Evolutionary conservation across 495 filamentous ascomycete species (phyloP).

Genomic region (Collariella sp.): DNA sequence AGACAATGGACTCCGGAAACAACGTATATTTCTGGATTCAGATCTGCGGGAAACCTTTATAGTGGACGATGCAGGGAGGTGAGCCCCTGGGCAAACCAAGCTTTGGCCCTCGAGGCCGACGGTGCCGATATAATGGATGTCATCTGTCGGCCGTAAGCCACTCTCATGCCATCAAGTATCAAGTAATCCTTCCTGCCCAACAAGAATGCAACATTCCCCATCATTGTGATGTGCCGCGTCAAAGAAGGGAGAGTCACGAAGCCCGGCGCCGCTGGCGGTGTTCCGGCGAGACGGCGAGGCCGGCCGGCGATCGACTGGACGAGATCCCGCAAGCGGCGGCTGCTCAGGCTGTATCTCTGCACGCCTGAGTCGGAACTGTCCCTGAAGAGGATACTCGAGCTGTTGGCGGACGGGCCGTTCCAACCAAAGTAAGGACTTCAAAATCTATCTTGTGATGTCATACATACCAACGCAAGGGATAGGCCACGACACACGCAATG

Average conservation of each 20-base stretch:
- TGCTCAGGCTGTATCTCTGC: slow-evolving; percentile 14
- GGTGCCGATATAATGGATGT: neutral
- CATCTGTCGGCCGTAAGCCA: neutral
- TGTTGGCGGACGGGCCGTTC: slow-evolving; percentile 11
- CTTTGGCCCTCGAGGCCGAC: too few species aligned
- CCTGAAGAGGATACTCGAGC: slow-evolving; percentile 13
- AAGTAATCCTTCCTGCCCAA: neutral
- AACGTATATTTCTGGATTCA: neutral
- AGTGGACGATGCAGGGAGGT: neutral
- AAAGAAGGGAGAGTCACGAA: slow-evolving; percentile 11
- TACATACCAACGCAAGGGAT: neutral
- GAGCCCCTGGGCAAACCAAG: neutral
- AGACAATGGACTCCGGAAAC: neutral
- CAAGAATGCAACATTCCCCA: neutral
- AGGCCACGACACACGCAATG: slow-evolving; percentile 16
- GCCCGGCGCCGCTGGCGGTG: neutral
- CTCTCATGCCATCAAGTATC: neutral
- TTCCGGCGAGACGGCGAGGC: slow-evolving; percentile 6
- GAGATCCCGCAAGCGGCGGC: slow-evolving; percentile 5
- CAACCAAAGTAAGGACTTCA: slow-evolving; percentile 10
- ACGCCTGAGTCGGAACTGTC: slow-evolving; percentile 15
- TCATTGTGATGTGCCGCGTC: neutral
- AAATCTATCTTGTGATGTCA: neutral
- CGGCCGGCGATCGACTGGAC: slow-evolving; percentile 16
- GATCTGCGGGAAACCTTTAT: neutral